Base-by-base conservation (phyloP, 208 protist genomes). In the Leishmania aethiopica region DNA sequence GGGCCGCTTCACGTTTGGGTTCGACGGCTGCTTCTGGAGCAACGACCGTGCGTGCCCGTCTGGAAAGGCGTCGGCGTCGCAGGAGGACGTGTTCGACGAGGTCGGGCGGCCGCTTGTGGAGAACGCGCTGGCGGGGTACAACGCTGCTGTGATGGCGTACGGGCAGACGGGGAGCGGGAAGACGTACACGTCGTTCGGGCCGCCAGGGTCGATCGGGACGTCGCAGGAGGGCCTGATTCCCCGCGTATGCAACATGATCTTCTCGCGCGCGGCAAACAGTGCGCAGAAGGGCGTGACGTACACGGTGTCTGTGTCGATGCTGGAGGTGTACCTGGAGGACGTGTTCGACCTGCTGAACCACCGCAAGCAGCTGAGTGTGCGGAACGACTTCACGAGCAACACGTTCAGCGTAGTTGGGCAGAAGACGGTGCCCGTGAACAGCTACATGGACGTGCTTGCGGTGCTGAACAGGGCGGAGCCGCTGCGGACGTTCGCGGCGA, bases 1-100 rank as follows among this genome's bases (percentile, higher is more conserved):
- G 85, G 90, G 91, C 51, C 75, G 79, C 51, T 93, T 93, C 84
- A 87, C 86, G 13, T 99, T 98, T 84, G 91, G 89, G 15, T 99
- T 98, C 82, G 97, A 99, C 86, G 93, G 97, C 35, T 96, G 89
- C 86, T 99, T 98, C 91, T 98, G 95, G 91, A 98, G 92, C 77
- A 94, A 93, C 80, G 88, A 98, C 77, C 82, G 86, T 59, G 82
- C 92, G 73, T 80, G 79, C 62, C 78, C 85, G 40, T 82, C 81
- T 28, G 87, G 86, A 19, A 91, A 94, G 83, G 19, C 69, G 32
- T 88, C 87, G 70, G 78, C 88, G 74, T 85, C 84, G 47, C 97
- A 98, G 87, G 88, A 90, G 57, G 93, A 95, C 55, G 94, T 99
- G 53, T 99, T 97, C 83, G 91, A 95, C n/a, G 87, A 89, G 70